These are phyloP conservation scores for Dryas drummondii DNA, from an alignment of 306 rosid species.

Conservation along the genomic window DNA sequence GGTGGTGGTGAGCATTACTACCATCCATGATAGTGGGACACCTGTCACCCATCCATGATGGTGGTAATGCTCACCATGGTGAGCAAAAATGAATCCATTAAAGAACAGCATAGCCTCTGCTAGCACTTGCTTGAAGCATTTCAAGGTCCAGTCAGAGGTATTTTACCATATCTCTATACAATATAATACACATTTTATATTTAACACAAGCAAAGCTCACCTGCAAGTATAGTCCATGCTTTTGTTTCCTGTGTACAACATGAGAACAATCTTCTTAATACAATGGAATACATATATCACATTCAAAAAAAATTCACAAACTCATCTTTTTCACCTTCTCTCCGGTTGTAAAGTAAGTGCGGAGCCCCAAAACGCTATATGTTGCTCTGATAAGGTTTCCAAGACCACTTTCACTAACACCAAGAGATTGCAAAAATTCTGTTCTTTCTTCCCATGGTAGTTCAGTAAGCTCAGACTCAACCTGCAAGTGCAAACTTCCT, in stretches of 20 bases:
- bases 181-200: slow-evolving; percentile 11
- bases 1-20: too few species aligned
- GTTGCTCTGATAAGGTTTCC: slow-evolving; percentile 93
- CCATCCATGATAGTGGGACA: too few species aligned
- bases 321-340: slow-evolving; percentile 70
- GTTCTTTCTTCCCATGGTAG: slow-evolving; percentile 77
- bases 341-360: slow-evolving; percentile 93
- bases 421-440: slow-evolving; percentile 87
- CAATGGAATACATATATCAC: slow-evolving; percentile 13
- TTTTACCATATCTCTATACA: not conserved
- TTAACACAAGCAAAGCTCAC: slow-evolving; percentile 46
- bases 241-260: slow-evolving; percentile 71
- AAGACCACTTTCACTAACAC: slow-evolving; percentile 90
- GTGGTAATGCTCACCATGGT: too few species aligned
- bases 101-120: not conserved
- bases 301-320: slow-evolving; percentile 14
- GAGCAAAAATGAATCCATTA: too few species aligned
- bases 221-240: slow-evolving; percentile 97
- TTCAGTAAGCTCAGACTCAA: slow-evolving; percentile 94
- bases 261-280: slow-evolving; percentile 22
- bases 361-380: slow-evolving; percentile 74
- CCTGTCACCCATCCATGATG: too few species aligned
- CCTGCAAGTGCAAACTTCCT: slow-evolving; percentile 53
- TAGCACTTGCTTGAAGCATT: not conserved
- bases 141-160: not conserved